Evolutionary conservation across 179 eudicot species (phyloP), one percentile per base, ranked within the genome.

Genomic region (Corrigiola litoralis): DNA sequence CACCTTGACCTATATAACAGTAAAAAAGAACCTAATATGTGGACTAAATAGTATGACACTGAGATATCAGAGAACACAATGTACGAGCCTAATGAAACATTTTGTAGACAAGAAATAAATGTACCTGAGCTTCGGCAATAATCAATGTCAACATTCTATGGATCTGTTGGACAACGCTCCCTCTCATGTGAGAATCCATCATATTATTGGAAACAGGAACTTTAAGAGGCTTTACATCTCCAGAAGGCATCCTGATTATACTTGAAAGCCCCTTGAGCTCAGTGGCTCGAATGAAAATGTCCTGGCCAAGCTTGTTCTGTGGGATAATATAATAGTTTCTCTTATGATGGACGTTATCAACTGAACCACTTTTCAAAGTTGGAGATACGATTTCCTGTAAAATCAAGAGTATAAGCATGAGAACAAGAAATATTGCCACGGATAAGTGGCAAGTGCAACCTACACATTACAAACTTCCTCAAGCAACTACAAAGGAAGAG

Each of bases 251-350:
- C 82, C 77, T 82, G 7, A 87, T 76, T 66, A 91, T 79, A 72
- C 78, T 82, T 2, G 88, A 75, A 67, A 82, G 82, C n/a, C 95
- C 96, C 73, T 80, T 79, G 36, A 69, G 77, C 68, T 83, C 96
- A 72, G 87, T 80, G 64, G 81, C 86, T 72, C 90, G 82, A 61
- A 95, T 84, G 48, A 77, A 95, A 75, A 95, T 87, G 72, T 95
- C 96, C 76, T 82, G 87, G 51, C 99, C 97, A 65, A 95, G 97
- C 73, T 81, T 85, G 72, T 95, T 95, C 67, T 81, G 90, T 55
- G 99, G 99, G 49, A 91, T 72, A 50, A 95, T 84, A 67, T 67
- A 82, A 77, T 91, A 87, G 77, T 81, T 67, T 73, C 75, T 82
- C 67, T 76, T 84, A 66, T 88, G 88, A 76, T 88, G 96, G 48